Percentiles rank a stretch among this genome's conserved stretches.
Evolutionary conservation across 2,329 filamentous ascomycete genomes (phyloP).

Genomic region (Diaporthe citrichinensis): DNA sequence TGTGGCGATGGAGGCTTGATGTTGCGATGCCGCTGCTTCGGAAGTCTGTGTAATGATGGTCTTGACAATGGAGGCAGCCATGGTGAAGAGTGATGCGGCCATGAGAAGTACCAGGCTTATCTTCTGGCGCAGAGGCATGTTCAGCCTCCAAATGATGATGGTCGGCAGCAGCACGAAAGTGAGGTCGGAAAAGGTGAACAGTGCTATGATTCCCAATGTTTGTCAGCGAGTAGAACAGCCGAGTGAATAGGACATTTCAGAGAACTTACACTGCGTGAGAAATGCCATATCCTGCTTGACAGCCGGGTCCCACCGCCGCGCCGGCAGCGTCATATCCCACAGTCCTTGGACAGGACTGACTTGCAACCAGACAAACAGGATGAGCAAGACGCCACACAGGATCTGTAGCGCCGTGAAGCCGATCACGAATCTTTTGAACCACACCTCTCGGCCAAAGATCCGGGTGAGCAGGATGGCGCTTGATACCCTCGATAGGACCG

Average conservation of each 20-base stretch:
- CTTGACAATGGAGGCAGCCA: slow-evolving; percentile 32
- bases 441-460: neutral
- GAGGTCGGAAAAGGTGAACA: slow-evolving; percentile 39
- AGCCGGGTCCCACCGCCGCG: neutral
- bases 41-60: neutral
- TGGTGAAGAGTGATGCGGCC: slow-evolving; percentile 37
- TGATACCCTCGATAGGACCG: neutral
- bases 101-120: slow-evolving; percentile 39
- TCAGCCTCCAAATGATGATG: slow-evolving; percentile 42
- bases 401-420: neutral
- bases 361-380: slow-evolving; percentile 7
- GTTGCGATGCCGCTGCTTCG: neutral
- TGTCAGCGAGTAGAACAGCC: neutral
- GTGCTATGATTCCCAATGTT: neutral
- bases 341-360: neutral
- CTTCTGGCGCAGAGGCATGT: slow-evolving; percentile 39
- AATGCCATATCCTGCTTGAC: neutral
- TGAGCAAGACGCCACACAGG: neutral
- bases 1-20: neutral
- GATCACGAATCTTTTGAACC: slow-evolving; percentile 8
- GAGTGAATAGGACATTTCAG: neutral
- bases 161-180: slow-evolving; percentile 42
- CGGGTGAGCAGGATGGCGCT: slow-evolving; percentile 3
- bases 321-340: neutral
- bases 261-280: neutral